phyloP scores from a whole-genome alignment of 169 alveolate genomes.

The Besnoitia besnoiti region DNA sequence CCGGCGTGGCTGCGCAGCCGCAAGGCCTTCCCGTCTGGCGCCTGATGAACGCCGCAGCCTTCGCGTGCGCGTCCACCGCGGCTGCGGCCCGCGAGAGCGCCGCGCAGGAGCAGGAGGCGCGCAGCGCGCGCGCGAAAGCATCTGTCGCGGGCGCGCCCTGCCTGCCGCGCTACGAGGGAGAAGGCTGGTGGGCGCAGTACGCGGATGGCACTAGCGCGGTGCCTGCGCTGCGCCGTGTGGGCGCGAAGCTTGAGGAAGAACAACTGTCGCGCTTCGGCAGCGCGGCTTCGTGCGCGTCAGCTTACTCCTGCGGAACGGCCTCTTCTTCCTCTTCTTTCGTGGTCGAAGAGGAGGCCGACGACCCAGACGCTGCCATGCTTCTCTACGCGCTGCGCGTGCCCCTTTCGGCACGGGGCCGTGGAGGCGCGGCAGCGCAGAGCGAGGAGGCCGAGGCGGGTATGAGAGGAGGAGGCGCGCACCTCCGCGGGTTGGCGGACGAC shows the following conservation, averaged over 20 bases:
- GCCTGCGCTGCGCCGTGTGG: not conserved
- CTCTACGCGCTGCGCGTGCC: conserved; percentile 23
- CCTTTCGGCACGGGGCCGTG: too few species aligned
- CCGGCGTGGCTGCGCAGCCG: not conserved
- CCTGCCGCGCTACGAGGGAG: not conserved
- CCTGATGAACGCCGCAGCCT: conserved; percentile 46
- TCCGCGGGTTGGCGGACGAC: not conserved
- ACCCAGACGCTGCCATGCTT: conserved; percentile 23
- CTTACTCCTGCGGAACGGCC: not conserved
- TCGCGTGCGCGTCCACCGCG: conserved; percentile 26
- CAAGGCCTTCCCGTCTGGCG: conserved; percentile 63
- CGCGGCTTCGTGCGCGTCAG: not conserved
- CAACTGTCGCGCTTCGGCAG: not conserved
- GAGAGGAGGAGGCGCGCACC: not conserved
- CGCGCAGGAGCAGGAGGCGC: not conserved
- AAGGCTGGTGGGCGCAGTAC: conserved; percentile 10
- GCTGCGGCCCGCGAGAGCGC: not conserved
- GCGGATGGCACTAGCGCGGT: not conserved
- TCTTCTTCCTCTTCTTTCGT: not conserved
- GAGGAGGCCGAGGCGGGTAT: not conserved
- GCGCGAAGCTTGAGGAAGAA: not conserved
- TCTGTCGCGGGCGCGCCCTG: not conserved
- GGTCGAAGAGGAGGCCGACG: not conserved
- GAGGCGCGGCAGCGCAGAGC: not conserved
- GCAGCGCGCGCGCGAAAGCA: not conserved